Evolutionary conservation across 2,329 filamentous ascomycete species (phyloP).

Genomic region (Tolypocladium cylindrosporum): DNA sequence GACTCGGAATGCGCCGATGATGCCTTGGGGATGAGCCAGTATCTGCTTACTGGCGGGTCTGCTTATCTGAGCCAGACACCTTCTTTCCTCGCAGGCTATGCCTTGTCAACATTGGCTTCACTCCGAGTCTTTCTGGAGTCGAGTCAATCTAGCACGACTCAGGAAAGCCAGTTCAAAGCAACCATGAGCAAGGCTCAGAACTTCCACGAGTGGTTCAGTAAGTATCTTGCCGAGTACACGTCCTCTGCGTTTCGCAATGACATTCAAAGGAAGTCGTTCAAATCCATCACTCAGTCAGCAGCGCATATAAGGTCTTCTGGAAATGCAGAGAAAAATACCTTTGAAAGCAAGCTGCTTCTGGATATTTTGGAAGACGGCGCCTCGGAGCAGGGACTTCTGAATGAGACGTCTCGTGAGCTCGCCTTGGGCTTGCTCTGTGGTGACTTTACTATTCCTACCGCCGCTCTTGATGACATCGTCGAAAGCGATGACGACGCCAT

Average conservation of each 20-base stretch:
- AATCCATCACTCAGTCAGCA: slow-evolving; percentile 58
- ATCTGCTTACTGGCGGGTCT: slow-evolving; percentile 62
- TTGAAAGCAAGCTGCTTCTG: slow-evolving; percentile 74
- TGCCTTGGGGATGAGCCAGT: slow-evolving; percentile 75
- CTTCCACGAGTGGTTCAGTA: slow-evolving; percentile 72
- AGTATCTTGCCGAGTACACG: slow-evolving; percentile 55
- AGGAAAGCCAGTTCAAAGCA: slow-evolving; percentile 70
- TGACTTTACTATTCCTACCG: slow-evolving; percentile 52
- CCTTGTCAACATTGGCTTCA: slow-evolving; percentile 69
- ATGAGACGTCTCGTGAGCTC: slow-evolving; percentile 56
- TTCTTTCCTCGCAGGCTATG: slow-evolving; percentile 72
- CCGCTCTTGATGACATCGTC: slow-evolving; percentile 51
- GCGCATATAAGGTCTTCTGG: slow-evolving; percentile 57
- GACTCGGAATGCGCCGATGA: slow-evolving; percentile 87
- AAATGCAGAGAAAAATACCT: slow-evolving; percentile 56
- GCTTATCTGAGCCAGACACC: slow-evolving; percentile 54
- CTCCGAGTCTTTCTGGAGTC: slow-evolving; percentile 67
- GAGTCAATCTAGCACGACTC: slow-evolving; percentile 68
- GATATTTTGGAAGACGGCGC: slow-evolving; percentile 68
- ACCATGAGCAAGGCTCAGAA: slow-evolving; percentile 65
- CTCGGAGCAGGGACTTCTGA: slow-evolving; percentile 53
- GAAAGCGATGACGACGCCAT: slow-evolving; percentile 55
- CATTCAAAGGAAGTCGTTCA: slow-evolving; percentile 47
- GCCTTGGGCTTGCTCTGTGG: slow-evolving; percentile 66
- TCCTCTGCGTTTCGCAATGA: slow-evolving; percentile 40